Evolutionary conservation across 495 filamentous ascomycete genomes (phyloP).

Genomic region (Penicillium cataractarum): DNA sequence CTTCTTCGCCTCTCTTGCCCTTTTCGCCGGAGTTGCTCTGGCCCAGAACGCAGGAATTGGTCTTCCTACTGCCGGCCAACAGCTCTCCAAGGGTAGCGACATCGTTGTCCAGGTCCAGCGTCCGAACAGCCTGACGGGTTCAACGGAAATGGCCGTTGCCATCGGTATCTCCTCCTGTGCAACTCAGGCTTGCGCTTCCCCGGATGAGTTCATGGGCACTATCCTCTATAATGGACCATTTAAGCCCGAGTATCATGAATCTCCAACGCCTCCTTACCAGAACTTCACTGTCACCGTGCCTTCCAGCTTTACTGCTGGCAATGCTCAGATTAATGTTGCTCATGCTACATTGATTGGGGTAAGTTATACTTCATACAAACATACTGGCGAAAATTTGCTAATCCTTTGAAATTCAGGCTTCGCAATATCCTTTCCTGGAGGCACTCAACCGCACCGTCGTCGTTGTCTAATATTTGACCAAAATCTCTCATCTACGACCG

Average conservation of each 20-base stretch:
- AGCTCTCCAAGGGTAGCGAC: constrained; percentile 24
- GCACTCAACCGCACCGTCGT: constrained; percentile 15
- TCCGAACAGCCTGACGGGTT: constrained; percentile 37
- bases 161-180: constrained; percentile 40
- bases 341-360: constrained; percentile 42
- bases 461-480: constrained; percentile 7
- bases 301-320: constrained; percentile 14
- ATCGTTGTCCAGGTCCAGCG: constrained; percentile 38
- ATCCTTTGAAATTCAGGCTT: constrained; percentile 9
- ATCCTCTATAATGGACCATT: constrained; percentile 39
- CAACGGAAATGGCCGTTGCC: constrained; percentile 35
- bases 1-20: constrained; percentile 25
- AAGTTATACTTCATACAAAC: constrained; percentile 17
- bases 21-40: constrained; percentile 52
- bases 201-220: constrained; percentile 31
- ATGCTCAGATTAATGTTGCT: constrained; percentile 37
- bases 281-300: constrained; percentile 45
- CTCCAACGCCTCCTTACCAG: constrained; percentile 37
- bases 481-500: neutral
- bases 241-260: constrained; percentile 36
- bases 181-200: constrained; percentile 16
- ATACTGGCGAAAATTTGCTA: neutral
- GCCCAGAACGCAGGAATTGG: constrained; percentile 68
- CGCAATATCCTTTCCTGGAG: constrained; percentile 13
- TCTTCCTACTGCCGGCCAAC: constrained; percentile 51